Evolutionary conservation across 2,329 filamentous ascomycete species (phyloP).

Genomic region (Arachnomyces sp.): DNA sequence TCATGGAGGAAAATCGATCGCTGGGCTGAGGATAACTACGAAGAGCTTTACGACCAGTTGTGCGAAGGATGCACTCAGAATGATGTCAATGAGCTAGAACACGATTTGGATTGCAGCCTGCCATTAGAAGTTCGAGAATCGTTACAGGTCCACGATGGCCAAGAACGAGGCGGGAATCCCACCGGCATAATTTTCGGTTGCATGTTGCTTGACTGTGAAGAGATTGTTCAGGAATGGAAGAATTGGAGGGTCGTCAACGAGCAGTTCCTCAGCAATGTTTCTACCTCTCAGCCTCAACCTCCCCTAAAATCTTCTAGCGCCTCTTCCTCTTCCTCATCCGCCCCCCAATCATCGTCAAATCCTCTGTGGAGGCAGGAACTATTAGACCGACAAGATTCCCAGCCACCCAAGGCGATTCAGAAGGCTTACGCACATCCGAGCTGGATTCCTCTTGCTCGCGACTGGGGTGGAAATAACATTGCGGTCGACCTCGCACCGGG

Average conservation of each 20-base stretch:
- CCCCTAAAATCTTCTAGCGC: conserved; percentile 61
- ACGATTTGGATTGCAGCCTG: conserved; percentile 87
- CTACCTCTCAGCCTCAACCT: conserved; percentile 48
- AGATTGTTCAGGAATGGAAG: conserved; percentile 95
- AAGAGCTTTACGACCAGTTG: conserved; percentile 86
- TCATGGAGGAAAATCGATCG: conserved; percentile 91
- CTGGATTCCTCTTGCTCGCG: conserved; percentile 92
- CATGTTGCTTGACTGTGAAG: conserved; percentile 96
- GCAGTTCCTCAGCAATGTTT: conserved; percentile 64
- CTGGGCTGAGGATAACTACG: conserved; percentile 93
- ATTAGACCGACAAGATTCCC: conserved; percentile 73
- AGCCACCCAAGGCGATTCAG: conserved; percentile 78
- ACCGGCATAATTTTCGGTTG: conserved; percentile 88
- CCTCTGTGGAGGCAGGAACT: conserved; percentile 79
- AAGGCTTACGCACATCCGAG: conserved; percentile 88
- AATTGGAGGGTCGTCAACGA: conserved; percentile 93
- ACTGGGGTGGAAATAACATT: conserved; percentile 98
- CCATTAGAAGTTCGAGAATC: conserved; percentile 92
- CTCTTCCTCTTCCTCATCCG: conserved; percentile 56
- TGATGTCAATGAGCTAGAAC: conserved; percentile 93
- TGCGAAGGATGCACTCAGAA: conserved; percentile 88
- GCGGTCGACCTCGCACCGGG: conserved; percentile 89
- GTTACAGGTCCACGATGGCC: conserved; percentile 84
- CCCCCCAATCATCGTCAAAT: conserved; percentile 49
- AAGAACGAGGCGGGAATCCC: conserved; percentile 83